Evolutionary conservation across 2,329 filamentous ascomycete species (phyloP).

Genomic region (Graphilbum sp.): DNA sequence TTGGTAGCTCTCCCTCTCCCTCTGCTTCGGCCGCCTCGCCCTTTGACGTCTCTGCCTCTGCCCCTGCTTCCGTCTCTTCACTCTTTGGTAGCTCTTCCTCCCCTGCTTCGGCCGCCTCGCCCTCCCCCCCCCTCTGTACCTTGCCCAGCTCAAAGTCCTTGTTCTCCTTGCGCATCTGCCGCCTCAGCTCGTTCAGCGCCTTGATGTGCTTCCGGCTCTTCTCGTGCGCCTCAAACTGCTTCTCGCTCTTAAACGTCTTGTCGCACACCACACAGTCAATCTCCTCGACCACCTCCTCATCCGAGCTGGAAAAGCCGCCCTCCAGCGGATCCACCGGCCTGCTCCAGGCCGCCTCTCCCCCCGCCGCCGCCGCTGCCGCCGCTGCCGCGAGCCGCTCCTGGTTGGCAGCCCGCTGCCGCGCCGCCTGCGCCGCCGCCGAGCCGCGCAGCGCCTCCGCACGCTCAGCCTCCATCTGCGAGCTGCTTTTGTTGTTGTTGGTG

Average conservation of each 20-base stretch:
- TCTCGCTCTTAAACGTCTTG: slow-evolving; percentile 76
- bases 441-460: slow-evolving; percentile 64
- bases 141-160: slow-evolving; percentile 33
- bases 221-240: slow-evolving; percentile 81
- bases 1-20: background rate
- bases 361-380: slow-evolving; percentile 53
- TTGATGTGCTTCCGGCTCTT: slow-evolving; percentile 94
- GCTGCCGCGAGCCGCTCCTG: slow-evolving; percentile 46
- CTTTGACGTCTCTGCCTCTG: slow-evolving; percentile 11
- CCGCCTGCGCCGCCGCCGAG: slow-evolving; percentile 69
- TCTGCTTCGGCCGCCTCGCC: slow-evolving; percentile 6
- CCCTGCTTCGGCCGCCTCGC: background rate
- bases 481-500: no score
- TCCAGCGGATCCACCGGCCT: slow-evolving; percentile 26
- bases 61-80: background rate
- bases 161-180: slow-evolving; percentile 73
- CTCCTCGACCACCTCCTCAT: slow-evolving; percentile 34
- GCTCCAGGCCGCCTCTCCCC: slow-evolving; percentile 19
- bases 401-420: slow-evolving; percentile 65
- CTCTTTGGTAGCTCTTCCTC: background rate
- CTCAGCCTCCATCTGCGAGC: slow-evolving; percentile 64
- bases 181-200: slow-evolving; percentile 60
- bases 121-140: background rate
- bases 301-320: slow-evolving; percentile 43
- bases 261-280: slow-evolving; percentile 66